These are phyloP conservation scores for Macrolepiota albuminosa DNA, from an alignment of 768 basidiomycete genomes.

Conservation along the genomic window DNA sequence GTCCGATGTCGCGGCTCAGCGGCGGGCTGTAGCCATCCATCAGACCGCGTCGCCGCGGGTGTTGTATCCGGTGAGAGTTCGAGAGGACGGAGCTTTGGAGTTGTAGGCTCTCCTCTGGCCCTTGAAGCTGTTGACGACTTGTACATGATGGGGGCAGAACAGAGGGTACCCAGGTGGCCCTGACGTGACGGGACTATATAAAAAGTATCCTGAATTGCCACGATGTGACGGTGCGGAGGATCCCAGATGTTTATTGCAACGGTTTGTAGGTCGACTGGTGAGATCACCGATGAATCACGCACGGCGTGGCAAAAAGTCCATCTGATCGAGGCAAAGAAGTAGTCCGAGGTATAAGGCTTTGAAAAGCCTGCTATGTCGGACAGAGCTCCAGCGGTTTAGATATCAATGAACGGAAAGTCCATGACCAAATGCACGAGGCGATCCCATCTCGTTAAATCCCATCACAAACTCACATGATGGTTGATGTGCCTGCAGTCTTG, in stretches of 20 bases:
- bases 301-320: conserved; percentile 15
- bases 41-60: background rate
- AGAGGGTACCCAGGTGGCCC: conserved; percentile 12
- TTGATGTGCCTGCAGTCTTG: conserved; percentile 11
- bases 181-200: conserved; percentile 22
- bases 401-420: conserved; percentile 4
- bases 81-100: conserved; percentile 18
- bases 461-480: conserved; percentile 18
- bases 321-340: conserved; percentile 23
- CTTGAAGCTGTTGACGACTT: conserved; percentile 24
- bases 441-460: background rate
- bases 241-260: conserved; percentile 17
- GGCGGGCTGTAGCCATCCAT: conserved; percentile 10
- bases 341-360: conserved; percentile 19
- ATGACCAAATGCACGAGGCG: conserved; percentile 26
- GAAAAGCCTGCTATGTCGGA: conserved; percentile 25
- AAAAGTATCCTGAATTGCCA: conserved; percentile 22
- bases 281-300: background rate
- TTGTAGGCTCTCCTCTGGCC: conserved; percentile 25
- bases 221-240: conserved; percentile 26
- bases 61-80: conserved; percentile 10
- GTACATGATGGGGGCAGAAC: conserved; percentile 25
- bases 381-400: conserved; percentile 4
- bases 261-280: conserved; percentile 14
- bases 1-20: conserved; percentile 14